Evolutionary conservation across 169 alveolate genomes (phyloP), one percentile per base, ranked within the genome.

Genomic region (Cryptosporidium bovis): DNA sequence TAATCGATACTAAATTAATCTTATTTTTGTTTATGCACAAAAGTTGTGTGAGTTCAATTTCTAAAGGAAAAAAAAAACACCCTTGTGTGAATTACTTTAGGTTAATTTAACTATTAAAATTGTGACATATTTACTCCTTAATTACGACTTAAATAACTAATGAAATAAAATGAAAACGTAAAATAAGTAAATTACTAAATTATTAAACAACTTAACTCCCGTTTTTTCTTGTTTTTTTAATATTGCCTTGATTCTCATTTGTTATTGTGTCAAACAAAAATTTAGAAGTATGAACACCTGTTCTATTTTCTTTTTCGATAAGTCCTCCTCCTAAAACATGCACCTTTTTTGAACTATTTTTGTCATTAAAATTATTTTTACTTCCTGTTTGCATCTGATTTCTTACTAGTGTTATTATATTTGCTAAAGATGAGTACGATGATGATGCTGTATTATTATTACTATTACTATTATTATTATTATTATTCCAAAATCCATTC

Each of bases 341-440:
- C 7, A 71, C 66, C 40, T 48, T 71, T 36, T 71, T 71, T 4
- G 51, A n/a, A 33, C 67, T 56, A 33, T 40, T 31, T 20, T 60
- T 34, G 2, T 71, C 68, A 29, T 71, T 71, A 24, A 51, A n/a
- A 33, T 53, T 56, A 33, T 40, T 31, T 20, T 60, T 34, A 0
- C 51, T 53, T 29, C 48, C 48, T 40, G 48, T 40, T 40, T 40
- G 48, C n/a, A 71, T 56, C 40, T 71, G 84, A 55, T 55, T 71
- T 16, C 68, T 71, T n/a, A 71, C 84, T 50, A 71, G 31, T 20
- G 84, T 36, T 33, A 71, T 71, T 34, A 71, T 71, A 16, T 56
- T 71, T 71, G 84, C 67, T 12, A 71, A 64, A 12, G 84, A 71
- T 18, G 84, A 40, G 10, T 3, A 40, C 4, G 48, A 40, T 40